Evolutionary conservation across 2,329 filamentous ascomycete species (phyloP), one percentile per base, ranked within the genome.

Genomic region (Trichoderma oligosporum): DNA sequence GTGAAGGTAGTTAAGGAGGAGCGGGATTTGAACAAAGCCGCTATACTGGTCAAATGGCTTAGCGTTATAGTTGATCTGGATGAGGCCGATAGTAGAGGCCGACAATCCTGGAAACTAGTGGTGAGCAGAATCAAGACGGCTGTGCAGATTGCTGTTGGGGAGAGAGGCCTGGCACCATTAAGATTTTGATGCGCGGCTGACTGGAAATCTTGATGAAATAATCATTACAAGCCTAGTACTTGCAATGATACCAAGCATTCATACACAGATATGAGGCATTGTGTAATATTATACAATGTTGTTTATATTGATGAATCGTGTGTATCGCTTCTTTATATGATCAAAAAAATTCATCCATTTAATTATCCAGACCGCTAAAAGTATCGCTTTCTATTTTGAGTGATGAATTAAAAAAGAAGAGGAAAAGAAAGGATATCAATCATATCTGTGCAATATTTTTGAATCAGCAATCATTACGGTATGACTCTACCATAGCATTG

Each of bases 11-110:
- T 96, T 0, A 60, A 74, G 1, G 86, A 93, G 57, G 94, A 97
- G 71, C 78, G 81, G 58, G 86, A 97, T 68, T 78, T 94, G 73
- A 80, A 81, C 4, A 96, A 96, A 71, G 89, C 83, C 1, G 79
- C 83, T 1, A 81, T 82, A 11, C 72, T 94, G 16, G 80, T 88
- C 11, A 83, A 78, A 62, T 96, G 90, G 89, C 63, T 87, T 47
- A 75, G 76, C 39, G 76, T 82, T 66, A 62, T 85, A 18, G 76
- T 85, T 6, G 79, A 81, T 44, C 78, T 80, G 42, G 75, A 75
- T 29, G 71, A 69, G 7, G 67, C 65, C 2, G 70, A 67, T 2
- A 68, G 67, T 14, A 64, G 57, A 47, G 79, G 73, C 4, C 74
- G 70, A 57, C 65, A 68, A 55, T 67, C 68, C 24, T 87, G 84